Base-by-base conservation (phyloP, 768 basidiomycete species). In the Tulasnella sp. region DNA sequence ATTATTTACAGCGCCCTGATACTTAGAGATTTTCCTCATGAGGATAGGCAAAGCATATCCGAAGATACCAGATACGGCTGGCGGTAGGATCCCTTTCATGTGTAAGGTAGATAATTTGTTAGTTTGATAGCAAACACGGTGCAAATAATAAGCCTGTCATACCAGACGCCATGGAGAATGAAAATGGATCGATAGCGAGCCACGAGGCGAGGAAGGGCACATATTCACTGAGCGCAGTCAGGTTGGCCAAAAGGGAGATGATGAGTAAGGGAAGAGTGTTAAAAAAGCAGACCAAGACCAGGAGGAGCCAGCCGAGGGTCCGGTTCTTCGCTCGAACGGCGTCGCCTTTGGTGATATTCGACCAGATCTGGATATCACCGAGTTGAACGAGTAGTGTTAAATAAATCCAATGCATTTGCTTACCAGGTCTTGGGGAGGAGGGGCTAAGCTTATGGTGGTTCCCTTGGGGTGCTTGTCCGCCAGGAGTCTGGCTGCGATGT, bases 191-290 rank as follows among this genome's bases (percentile, higher is more conserved):
- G 0, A 78, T 69, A 3, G 74, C 65, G 32, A 77, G 76, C 93
- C 95, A 97, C 1, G 63, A 38, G n/a, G 79, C 68, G 19, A 98
- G 74, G 75, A 94, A 93, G 0, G 74, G 73, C 5, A 96, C 85
- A 64, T 82, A 94, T 5, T 47, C 27, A 58, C 67, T 21, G 68
- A 32, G 3, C 52, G 24, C 23, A 23, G 84, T 78, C 75, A 99
- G 77, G 73, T 99, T 98, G 65, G 96, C 92, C 52, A 96, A 75
- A 63, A 91, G 75, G 11, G 95, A 94, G 64, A 98, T 92, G 64
- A 89, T 75, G 68, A 94, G 80, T 17, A 99, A 75, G 19, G 96
- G 96, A 9, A 95, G 75, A 34, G 93, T 97, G 75, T 99, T 94
- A 76, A 98, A 81, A 75, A 92, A 93, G 71, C 91, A 94, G 50